Evolutionary conservation across 345 rosid genomes (phyloP).

Genomic region (Combretum micranthum): DNA sequence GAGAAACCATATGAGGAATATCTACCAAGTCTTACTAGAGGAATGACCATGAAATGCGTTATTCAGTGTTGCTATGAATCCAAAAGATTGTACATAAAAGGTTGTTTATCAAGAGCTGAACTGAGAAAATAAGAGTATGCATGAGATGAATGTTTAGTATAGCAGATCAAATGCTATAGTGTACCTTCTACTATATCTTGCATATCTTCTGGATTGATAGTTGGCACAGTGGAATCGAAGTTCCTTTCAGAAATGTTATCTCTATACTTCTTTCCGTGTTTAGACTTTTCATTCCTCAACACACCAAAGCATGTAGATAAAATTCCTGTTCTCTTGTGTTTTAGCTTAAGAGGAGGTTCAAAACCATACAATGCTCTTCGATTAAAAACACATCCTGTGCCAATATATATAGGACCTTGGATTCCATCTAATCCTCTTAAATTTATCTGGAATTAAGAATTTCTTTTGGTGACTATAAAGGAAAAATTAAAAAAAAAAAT

Average conservation of each 20-base stretch:
- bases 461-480: too few relatives aligned
- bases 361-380: slow-evolving; percentile 16
- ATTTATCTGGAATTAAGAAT: slow-evolving; percentile 9
- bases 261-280: not conserved
- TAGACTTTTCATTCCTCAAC: slow-evolving; percentile 2
- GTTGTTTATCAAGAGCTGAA: too few relatives aligned
- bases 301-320: slow-evolving; percentile 6
- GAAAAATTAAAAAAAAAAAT: not conserved
- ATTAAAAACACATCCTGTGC: slow-evolving; percentile 13
- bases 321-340: not conserved
- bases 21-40: not conserved
- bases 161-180: not conserved
- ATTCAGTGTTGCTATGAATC: too few relatives aligned
- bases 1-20: not conserved
- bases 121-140: too few relatives aligned
- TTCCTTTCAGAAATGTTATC: not conserved
- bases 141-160: not conserved
- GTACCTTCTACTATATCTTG: slow-evolving; percentile 10
- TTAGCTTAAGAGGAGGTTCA: slow-evolving; percentile 13
- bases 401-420: slow-evolving; percentile 19
- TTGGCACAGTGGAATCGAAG: not conserved
- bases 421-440: slow-evolving; percentile 28
- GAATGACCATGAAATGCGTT: too few relatives aligned
- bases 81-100: too few relatives aligned
- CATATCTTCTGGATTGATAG: not conserved